phyloP scores from a whole-genome alignment of 2,329 filamentous ascomycete species.

The Pseudofabraea citricarpa region DNA sequence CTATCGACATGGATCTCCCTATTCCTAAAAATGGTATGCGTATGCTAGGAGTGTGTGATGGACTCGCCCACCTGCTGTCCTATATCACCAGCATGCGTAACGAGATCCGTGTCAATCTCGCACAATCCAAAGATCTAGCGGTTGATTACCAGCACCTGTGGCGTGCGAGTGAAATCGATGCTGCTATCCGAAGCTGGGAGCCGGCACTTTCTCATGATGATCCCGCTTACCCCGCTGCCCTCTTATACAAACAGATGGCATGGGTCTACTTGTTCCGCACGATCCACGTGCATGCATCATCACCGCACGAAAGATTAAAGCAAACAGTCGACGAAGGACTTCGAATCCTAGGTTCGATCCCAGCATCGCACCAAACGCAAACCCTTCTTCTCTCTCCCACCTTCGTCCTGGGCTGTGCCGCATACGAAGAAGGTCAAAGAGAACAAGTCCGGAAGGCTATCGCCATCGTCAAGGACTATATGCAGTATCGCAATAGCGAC shows the following conservation, averaged over 20 bases:
- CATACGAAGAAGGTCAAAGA: conserved; percentile 48
- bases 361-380: conserved; percentile 52
- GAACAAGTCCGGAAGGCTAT: conserved; percentile 47
- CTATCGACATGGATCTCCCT: conserved; percentile 18
- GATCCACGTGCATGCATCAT: conserved; percentile 37
- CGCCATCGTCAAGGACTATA: conserved; percentile 50
- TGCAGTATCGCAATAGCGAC: conserved; percentile 54
- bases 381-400: conserved; percentile 57
- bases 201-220: conserved; percentile 57
- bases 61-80: conserved; percentile 72
- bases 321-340: conserved; percentile 53
- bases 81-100: conserved; percentile 76
- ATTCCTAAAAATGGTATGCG: conserved; percentile 25
- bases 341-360: conserved; percentile 48
- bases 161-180: conserved; percentile 71
- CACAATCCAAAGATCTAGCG: conserved; percentile 55
- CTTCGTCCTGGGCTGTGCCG: conserved; percentile 55
- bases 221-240: conserved; percentile 48
- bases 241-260: conserved; percentile 62
- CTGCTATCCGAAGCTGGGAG: conserved; percentile 68
- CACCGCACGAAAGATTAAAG: conserved; percentile 32
- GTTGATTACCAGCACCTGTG: conserved; percentile 71
- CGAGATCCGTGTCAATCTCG: conserved; percentile 64
- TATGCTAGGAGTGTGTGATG: conserved; percentile 79
- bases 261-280: conserved; percentile 61